Conservation (phyloP, 345 rosid genomes). For the Bretschneidera sinensis region DNA sequence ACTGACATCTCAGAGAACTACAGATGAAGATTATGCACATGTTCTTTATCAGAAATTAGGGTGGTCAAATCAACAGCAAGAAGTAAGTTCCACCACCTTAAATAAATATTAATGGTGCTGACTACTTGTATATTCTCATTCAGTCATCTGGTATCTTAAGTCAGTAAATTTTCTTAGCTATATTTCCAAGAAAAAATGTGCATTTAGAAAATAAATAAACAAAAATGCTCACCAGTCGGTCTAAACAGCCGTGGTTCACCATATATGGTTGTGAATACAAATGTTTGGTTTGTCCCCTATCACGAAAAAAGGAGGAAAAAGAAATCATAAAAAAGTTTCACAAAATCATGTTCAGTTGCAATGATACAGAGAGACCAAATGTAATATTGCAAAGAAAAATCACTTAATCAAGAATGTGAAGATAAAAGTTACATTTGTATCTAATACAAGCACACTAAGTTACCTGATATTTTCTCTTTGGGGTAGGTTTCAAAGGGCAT, state of each 20-base stretch:
- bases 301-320: slow-evolving; percentile 12
- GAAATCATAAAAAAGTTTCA: background rate
- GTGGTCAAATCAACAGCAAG: background rate
- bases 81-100: background rate
- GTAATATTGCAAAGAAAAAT: background rate
- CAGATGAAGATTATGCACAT: too few relatives aligned
- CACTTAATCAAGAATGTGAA: background rate
- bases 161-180: background rate
- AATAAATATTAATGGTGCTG: background rate
- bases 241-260: slow-evolving; percentile 90
- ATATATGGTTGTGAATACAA: slow-evolving; percentile 84
- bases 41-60: background rate
- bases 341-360: background rate
- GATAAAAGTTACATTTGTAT: background rate
- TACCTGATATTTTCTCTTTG: slow-evolving; percentile 93
- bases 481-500: slow-evolving; percentile 75
- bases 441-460: slow-evolving; percentile 1
- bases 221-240: slow-evolving; percentile 62
- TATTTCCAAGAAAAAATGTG: background rate
- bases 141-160: background rate
- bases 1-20: too few relatives aligned
- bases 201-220: background rate
- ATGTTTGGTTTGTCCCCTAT: slow-evolving; percentile 77
- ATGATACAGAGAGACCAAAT: slow-evolving; percentile 3
- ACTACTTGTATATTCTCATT: background rate